Base-by-base conservation (phyloP, 73 alveolate species). In the Paramecium octaurelia region DNA sequence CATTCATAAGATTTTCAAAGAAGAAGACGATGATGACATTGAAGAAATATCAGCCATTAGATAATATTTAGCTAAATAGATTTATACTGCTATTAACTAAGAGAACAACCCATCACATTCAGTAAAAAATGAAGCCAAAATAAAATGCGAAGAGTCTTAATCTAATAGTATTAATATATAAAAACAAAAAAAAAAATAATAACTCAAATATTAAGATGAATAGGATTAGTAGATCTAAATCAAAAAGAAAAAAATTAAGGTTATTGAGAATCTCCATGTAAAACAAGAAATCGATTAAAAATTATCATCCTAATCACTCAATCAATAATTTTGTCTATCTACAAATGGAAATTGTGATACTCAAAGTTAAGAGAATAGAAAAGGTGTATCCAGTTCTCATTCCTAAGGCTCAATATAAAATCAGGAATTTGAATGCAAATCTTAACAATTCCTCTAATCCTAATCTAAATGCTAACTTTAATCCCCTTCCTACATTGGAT, bases 1-100 rank as follows among this genome's bases (percentile, higher is more conserved):
- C 0, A 80, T 80, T 27, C 91, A 80, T 35, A 80, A 80, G 46
- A 80, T 80, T 2, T 80, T 16, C 27, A 80, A 44, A 24, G 91
- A 44, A 23, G 91, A 80, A 80, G 91, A 80, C 44, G 91, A 80
- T 80, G 91, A 80, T 46, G 91, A 80, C 0, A 46, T 80, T 44
- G 91, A 80, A 80, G 91, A 80, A 48, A 12, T 80, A 10, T 5
- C 27, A 43, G 91, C 91, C 3, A 80, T 80, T 80, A 42, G 31
- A 24, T 24, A 43, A 23, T 80, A 80, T 46, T 48, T 80, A 43
- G 4, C 48, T 34, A 80, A 80, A 80, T 31, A 80, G 6, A 11
- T 9, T 20, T 9, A 23, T 27, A 50, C 5, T 27, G 4, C 6
- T 14, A 44, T 5, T 14, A 34, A 14, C 6, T 12, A 11, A 75